Evolutionary conservation across 176 grass and related monocot species (phyloP), one percentile per base, ranked within the genome.

Genomic region (Musa troglodytarum): DNA sequence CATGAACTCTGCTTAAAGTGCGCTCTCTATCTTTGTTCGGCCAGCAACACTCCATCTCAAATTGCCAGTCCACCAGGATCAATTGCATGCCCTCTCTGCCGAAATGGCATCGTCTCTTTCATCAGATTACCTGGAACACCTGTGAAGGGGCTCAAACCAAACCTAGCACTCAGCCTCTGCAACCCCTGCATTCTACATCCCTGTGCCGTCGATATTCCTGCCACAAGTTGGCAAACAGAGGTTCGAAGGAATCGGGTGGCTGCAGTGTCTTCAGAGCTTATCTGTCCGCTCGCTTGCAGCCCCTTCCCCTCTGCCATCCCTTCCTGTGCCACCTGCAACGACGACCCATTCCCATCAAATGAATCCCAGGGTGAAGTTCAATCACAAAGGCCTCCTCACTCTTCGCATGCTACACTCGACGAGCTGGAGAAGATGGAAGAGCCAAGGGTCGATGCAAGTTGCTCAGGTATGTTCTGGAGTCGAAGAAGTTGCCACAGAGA

Each of bases 1-100:
- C 95, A 99, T 86, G 88, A 94, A 75, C 86, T 99, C 56, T 99
- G 95, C 76, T 88, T 94, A 62, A 93, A 87, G 76, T 99, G 95
- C 15, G 95, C 90, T 71, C 86, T 99, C 23, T 94, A 87, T 78
- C 90, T 99, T 76, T 94, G 90, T 81, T 93, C 95, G 24, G 92
- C 95, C 2, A 94, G 88, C 86, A 94, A 80, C 52, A 81, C 85
- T 65, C 84, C 69, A 65, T 81, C 82, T 5, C 82, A 87, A 78
- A 85, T 86, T 65, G 75, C 79, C 50, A 88, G 88, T 34, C 88
- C 88, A 63, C 65, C 90, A 57, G 95, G 95, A 16, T 99, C 95
- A 1, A 99, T 99, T 52, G 90, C 95, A 9, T 99, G 95, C 74
- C 95, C 95, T 64, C 86, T 99, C 54, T 99, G 95, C 25, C 82